Percentiles rank a stretch among this genome's conserved stretches.
Evolutionary conservation across 495 filamentous ascomycete genomes (phyloP).

Genomic region (Trichocladium uniseriatum): DNA sequence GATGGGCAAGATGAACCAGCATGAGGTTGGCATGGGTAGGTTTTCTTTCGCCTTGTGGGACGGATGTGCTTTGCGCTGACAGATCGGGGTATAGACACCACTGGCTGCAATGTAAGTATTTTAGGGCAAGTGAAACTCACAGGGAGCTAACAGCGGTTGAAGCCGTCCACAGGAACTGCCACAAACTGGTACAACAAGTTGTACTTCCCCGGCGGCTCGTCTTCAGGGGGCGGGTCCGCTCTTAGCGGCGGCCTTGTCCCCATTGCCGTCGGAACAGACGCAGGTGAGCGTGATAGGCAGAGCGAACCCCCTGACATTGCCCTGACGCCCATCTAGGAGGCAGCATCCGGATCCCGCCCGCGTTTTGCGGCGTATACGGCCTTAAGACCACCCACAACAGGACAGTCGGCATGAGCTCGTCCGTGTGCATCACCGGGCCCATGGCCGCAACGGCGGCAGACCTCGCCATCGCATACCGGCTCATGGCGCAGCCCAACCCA

Average conservation of each 20-base stretch:
- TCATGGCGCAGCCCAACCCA: conserved; percentile 63
- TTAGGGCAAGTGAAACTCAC: background rate
- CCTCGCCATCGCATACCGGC: conserved; percentile 70
- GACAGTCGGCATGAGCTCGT: conserved; percentile 47
- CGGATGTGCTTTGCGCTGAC: background rate
- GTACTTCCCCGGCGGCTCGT: conserved; percentile 87
- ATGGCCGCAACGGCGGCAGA: conserved; percentile 70
- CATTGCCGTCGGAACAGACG: conserved; percentile 75
- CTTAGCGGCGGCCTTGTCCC: conserved; percentile 69
- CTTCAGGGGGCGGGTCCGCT: conserved; percentile 73
- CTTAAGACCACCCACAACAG: conserved; percentile 77
- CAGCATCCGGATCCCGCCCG: conserved; percentile 69
- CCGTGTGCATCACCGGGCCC: conserved; percentile 63
- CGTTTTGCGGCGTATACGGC: conserved; percentile 81
- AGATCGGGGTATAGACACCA: conserved; percentile 20
- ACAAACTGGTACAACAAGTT: conserved; percentile 68
- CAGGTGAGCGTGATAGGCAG: conserved; percentile 38
- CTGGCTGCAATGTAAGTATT: conserved; percentile 30
- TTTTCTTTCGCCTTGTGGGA: background rate
- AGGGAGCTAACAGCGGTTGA: conserved; percentile 34
- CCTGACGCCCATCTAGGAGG: conserved; percentile 40
- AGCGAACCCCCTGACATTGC: background rate
- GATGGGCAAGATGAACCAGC: conserved; percentile 83
- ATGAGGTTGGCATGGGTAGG: conserved; percentile 60
- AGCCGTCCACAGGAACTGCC: conserved; percentile 70